Evolutionary conservation across 495 filamentous ascomycete genomes (phyloP).

Genomic region (Aspergillus baeticus): DNA sequence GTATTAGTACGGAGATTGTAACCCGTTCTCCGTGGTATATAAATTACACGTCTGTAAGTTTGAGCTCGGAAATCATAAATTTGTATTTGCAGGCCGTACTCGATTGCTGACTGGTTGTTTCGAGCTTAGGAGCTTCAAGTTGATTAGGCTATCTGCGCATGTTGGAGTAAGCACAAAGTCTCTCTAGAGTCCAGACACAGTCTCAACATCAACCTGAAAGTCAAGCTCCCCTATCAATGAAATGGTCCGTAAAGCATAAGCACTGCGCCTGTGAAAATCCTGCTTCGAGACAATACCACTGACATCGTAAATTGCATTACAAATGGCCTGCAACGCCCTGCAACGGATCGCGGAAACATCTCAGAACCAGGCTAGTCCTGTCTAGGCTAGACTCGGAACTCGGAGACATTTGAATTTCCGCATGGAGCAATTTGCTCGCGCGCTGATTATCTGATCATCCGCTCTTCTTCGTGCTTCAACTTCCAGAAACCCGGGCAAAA

Average conservation of each 20-base stretch:
- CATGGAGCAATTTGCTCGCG: constrained; percentile 13
- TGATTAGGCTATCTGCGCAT: no score
- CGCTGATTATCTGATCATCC: constrained; percentile 13
- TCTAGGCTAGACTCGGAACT: constrained; percentile 22
- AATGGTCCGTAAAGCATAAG: no score
- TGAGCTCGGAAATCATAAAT: not conserved
- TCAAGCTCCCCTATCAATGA: no score
- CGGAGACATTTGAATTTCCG: constrained; percentile 20
- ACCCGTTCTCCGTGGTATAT: constrained; percentile 7
- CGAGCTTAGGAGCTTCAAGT: no score
- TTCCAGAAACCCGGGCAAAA: not conserved
- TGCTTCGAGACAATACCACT: no score
- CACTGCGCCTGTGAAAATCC: no score
- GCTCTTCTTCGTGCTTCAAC: not conserved
- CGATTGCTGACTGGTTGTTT: no score
- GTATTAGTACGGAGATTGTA: constrained; percentile 10
- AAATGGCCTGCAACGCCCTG: not conserved
- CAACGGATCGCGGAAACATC: constrained; percentile 18
- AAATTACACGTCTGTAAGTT: not conserved
- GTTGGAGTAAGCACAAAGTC: no score
- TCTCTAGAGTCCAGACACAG: no score
- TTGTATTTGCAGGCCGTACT: no score
- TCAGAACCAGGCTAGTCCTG: not conserved
- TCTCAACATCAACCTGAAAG: no score
- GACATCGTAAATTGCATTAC: not conserved